These are phyloP conservation scores for Sanghuangporus weigelae DNA, from an alignment of 1,284 basidiomycete species.

Conservation along the genomic window DNA sequence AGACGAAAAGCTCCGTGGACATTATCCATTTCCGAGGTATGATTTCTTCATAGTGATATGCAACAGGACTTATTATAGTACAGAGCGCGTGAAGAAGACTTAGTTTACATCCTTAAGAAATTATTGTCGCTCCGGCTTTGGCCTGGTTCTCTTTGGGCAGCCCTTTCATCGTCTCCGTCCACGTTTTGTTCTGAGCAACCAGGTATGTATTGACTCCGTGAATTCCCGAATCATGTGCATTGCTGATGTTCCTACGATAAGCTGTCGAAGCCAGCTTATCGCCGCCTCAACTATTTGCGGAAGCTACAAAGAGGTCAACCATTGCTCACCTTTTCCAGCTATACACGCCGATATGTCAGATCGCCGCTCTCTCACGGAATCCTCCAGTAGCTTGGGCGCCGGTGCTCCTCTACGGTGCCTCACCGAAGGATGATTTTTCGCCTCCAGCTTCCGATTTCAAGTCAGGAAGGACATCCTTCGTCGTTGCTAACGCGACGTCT, in stretches of 20 bases:
- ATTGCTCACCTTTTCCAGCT: constrained; percentile 83
- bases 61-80: neutral
- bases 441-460: constrained; percentile 16
- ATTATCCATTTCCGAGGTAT: constrained; percentile 80
- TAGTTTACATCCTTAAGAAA: constrained; percentile 79
- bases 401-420: constrained; percentile 21
- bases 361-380: constrained; percentile 62
- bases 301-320: constrained; percentile 65
- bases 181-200: constrained; percentile 48
- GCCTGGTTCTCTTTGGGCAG: constrained; percentile 72
- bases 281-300: constrained; percentile 51
- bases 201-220: constrained; percentile 30
- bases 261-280: constrained; percentile 41
- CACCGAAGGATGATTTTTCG: constrained; percentile 10
- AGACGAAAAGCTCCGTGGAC: constrained; percentile 78
- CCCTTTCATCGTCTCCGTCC: constrained; percentile 59
- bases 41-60: constrained; percentile 1
- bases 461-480: neutral
- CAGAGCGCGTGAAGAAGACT: constrained; percentile 85
- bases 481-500: constrained; percentile 14
- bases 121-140: constrained; percentile 66
- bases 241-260: constrained; percentile 19
- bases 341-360: constrained; percentile 73
- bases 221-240: neutral
- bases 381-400: constrained; percentile 65